Base-by-base conservation (phyloP, 2,329 filamentous ascomycete genomes). In the Cercospora zeae-maydis region DNA sequence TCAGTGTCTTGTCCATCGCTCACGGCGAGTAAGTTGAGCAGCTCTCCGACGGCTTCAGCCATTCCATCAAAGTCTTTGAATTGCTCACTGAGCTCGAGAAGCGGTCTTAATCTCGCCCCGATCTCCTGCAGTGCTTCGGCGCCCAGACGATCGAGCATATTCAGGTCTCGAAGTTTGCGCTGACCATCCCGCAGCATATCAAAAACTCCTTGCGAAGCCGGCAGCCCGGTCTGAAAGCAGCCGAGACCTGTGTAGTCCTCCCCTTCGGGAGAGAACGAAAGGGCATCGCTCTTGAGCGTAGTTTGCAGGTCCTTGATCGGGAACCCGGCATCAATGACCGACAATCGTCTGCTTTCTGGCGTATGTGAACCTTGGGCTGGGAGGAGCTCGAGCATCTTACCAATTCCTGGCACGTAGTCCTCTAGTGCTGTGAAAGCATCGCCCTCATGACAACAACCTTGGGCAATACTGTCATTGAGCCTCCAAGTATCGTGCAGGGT, bases 221-320 rank as follows among this genome's bases (percentile, higher is more conserved):
- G 76, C 2, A 79, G 75, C 1, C 81, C 80, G 1, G 82, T 67
- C 21, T 80, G 80, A 59, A 81, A 82, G 62, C 80, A 69, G 19
- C 59, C 59, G 8, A 62, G 52, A 19, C 59, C 59, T 1, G 59
- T 57, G 19, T 62, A 62, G 36, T 62, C 59, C n/a, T 49, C 59
- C 21, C 53, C 59, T 24, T 56, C 53, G 13, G 59, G 52, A n/a
- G 59, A 57, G 27, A 51, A 49, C 4, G 59, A 51, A 14, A 62
- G 42, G 11, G 53, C 34, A 24, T 62, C 59, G n/a, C 34, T 37
- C n/a, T 34, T 24, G 31, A 11, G 5, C 16, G 16, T 19, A n/a
- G 10, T 6, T 0, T 27, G 27, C 16, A 57, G 42, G 13, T 33
- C 27, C 13, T 31, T 30, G 8, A 39, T 21, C n/a, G 31, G 27